Base-by-base conservation (phyloP, 139 green algal genomes). In the Coccomyxa sp. region DNA sequence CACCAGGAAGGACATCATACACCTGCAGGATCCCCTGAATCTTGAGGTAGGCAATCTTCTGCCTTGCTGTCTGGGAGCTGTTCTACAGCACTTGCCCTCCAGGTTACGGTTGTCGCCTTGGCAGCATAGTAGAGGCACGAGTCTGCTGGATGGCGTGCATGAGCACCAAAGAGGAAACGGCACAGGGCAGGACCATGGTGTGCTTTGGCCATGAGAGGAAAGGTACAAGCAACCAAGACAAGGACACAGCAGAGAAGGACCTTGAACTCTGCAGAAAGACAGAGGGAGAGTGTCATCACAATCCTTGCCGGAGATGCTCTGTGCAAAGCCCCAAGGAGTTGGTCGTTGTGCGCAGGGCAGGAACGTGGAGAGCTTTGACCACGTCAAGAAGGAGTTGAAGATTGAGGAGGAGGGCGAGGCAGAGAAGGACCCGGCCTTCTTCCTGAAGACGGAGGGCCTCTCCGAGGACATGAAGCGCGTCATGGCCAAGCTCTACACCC, bases 121-220 rank as follows among this genome's bases (percentile, higher is more conserved):
- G 50, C 50, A 64, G 50, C 2, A 64, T 7, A 64, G 1, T 64
- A 64, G 50, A 18, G 22, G 50, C 50, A 64, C 1, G 3, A 31
- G 5, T 2, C 50, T 64, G 50, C 50, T 6, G 22, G 50, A 64
- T 7, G 27, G 5, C 27, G 50, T 7, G 50, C 27, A 7, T n/a
- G 50, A 64, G 50, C 18, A 58, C 22, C 50, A 6, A 64, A 7
- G 2, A 6, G 50, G 50, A 34, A 24, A 22, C 14, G 0, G n/a
- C n/a, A 73, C 8, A 84, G 69, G 80, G 74, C 29, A 35, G 74
- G 34, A 81, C 80, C 76, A 41, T 92, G 64, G 81, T 77, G 12
- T 70, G 94, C 8, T 98, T 99, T 86, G 93, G 98, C 78, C 95
- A 99, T 77, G 91, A 98, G 22, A 91, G 90, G 68, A 89, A 89